Conservation (phyloP, 2,329 filamentous ascomycete genomes). For the Phaeosphaeriaceae sp. region DNA sequence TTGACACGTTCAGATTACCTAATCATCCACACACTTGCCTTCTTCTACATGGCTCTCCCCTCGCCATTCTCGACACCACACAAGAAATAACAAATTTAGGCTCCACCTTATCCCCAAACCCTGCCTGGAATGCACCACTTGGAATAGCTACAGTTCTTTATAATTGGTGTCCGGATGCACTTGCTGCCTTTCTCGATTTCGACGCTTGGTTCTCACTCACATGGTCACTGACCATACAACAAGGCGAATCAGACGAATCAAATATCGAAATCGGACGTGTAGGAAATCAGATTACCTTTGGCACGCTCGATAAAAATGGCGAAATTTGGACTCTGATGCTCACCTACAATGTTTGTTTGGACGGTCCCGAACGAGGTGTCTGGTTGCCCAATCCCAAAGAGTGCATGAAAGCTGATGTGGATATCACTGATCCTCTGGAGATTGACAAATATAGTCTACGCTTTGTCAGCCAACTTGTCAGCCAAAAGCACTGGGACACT, state of each 20-base stretch:
- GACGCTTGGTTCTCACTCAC: slow-evolving; percentile 35
- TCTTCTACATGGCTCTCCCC: slow-evolving; percentile 9
- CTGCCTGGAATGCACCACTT: slow-evolving; percentile 13
- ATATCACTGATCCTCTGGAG: slow-evolving; percentile 14
- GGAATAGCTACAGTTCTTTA: slow-evolving; percentile 28
- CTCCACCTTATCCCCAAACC: too few species aligned
- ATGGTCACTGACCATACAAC: slow-evolving; percentile 18
- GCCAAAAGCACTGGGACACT: slow-evolving; percentile 20
- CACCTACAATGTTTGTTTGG: slow-evolving; percentile 22
- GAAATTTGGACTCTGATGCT: slow-evolving; percentile 29
- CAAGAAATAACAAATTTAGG: too few species aligned
- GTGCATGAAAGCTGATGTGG: slow-evolving; percentile 25
- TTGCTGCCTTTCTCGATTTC: slow-evolving; percentile 26
- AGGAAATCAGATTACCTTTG: slow-evolving; percentile 31
- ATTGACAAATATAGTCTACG: slow-evolving; percentile 14
- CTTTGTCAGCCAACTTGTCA: slow-evolving; percentile 4
- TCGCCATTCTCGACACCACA: slow-evolving; percentile 13
- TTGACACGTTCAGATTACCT: slow-evolving; percentile 18
- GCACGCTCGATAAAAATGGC: slow-evolving; percentile 20
- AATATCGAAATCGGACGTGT: slow-evolving; percentile 31
- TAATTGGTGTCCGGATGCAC: slow-evolving; percentile 24
- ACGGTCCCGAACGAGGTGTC: slow-evolving; percentile 4
- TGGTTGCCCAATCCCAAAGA: slow-evolving; percentile 29
- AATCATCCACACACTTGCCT: slow-evolving; percentile 15
- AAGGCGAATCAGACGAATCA: slow-evolving; percentile 12